These are phyloP conservation scores for Geranomyces michiganensis DNA, from an alignment of 192 early-diverging fungal species.

Conservation along the genomic window DNA sequence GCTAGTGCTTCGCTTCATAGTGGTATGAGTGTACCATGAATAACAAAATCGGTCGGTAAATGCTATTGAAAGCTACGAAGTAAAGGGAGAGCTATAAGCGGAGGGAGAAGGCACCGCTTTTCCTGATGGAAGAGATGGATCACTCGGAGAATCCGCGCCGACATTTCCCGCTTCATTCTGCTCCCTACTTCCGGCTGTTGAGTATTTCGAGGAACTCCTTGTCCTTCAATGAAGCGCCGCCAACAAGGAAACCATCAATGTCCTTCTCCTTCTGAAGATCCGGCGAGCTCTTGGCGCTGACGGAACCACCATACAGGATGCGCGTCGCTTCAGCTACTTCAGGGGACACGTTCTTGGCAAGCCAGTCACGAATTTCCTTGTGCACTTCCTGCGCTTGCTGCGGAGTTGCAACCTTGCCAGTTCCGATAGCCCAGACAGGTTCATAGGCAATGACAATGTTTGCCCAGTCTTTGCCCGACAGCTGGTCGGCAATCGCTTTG, in stretches of 20 bases:
- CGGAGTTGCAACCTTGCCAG: slow-evolving; percentile 93
- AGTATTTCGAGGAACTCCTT: slow-evolving; percentile 47
- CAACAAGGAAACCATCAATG: slow-evolving; percentile 99
- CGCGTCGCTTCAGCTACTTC: slow-evolving; percentile 87
- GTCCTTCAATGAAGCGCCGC: slow-evolving; percentile 94
- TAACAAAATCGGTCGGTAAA: too few relatives aligned
- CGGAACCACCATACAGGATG: slow-evolving; percentile 95
- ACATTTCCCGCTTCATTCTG: too few relatives aligned
- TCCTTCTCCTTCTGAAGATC: slow-evolving; percentile 83
- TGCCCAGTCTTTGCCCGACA: slow-evolving; percentile 77
- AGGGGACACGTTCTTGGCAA: slow-evolving; percentile 79
- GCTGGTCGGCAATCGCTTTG: slow-evolving; percentile 73
- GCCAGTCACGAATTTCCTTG: slow-evolving; percentile 82
- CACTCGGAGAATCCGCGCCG: too few relatives aligned
- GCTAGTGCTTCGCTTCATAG: too few relatives aligned
- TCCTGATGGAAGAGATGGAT: too few relatives aligned
- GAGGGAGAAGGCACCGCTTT: too few relatives aligned
- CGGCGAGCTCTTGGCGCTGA: slow-evolving; percentile 83
- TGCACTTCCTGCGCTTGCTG: slow-evolving; percentile 98
- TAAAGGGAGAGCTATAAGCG: too few relatives aligned
- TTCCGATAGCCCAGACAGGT: slow-evolving; percentile 99
- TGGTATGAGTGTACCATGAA: too few relatives aligned
- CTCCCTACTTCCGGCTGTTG: slow-evolving; percentile 11
- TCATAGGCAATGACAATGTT: slow-evolving; percentile 98
- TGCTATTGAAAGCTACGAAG: too few relatives aligned